Percentiles rank a stretch among this genome's conserved stretches.
Conservation (phyloP, 2,329 filamentous ascomycete genomes). For the Sodiomyces alkalinus region DNA sequence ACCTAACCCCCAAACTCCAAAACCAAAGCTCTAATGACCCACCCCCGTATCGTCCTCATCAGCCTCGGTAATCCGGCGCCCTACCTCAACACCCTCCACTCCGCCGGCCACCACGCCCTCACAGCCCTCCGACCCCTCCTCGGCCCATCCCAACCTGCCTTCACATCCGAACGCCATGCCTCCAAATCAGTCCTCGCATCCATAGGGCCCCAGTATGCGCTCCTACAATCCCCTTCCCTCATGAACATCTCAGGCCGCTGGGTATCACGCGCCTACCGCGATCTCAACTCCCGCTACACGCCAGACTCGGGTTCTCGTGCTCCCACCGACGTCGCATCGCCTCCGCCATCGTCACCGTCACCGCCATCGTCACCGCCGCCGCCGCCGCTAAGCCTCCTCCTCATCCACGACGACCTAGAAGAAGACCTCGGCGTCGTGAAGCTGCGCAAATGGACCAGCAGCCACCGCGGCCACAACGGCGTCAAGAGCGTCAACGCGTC, state of each 20-base stretch:
- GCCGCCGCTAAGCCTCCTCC: constrained; percentile 37
- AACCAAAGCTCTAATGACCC: too few relatives aligned
- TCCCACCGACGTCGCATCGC: background rate
- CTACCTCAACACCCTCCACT: constrained; percentile 70
- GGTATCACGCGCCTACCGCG: constrained; percentile 25
- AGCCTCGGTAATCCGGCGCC: constrained; percentile 74
- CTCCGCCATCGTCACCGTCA: too few relatives aligned
- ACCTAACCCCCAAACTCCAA: too few relatives aligned
- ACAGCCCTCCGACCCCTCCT: constrained; percentile 39
- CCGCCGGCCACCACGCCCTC: constrained; percentile 70
- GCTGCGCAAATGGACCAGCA: constrained; percentile 46
- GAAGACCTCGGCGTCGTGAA: constrained; percentile 50
- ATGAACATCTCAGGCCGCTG: constrained; percentile 80
- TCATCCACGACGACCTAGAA: constrained; percentile 86
- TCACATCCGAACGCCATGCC: constrained; percentile 29
- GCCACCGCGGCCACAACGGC: constrained; percentile 59
- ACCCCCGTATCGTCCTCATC: constrained; percentile 56
- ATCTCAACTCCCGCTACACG: too few relatives aligned
- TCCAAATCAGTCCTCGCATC: constrained; percentile 36
- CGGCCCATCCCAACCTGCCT: constrained; percentile 27
- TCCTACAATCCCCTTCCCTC: constrained; percentile 58
- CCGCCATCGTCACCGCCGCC: too few relatives aligned
- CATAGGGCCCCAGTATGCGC: constrained; percentile 37
- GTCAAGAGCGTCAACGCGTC: constrained; percentile 48
- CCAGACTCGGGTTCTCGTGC: too few relatives aligned